These are phyloP conservation scores for Zygnema circumcarinatum DNA, from an alignment of 139 green algal genomes.

Conservation along the genomic window DNA sequence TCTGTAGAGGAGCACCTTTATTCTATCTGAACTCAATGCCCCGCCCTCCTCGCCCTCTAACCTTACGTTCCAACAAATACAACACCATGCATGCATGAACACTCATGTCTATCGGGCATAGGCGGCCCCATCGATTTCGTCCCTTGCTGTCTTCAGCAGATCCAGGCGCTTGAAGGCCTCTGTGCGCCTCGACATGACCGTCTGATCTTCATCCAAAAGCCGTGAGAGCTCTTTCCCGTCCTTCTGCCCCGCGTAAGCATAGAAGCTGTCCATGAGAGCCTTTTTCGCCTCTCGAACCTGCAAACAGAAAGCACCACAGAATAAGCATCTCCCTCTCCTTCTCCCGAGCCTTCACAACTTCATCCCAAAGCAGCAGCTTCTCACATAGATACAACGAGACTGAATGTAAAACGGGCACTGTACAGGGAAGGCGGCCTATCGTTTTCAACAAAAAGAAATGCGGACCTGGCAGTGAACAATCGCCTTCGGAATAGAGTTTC, in stretches of 20 bases:
- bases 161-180: constrained; percentile 28
- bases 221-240: constrained; percentile 12
- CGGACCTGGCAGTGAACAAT: constrained; percentile 59
- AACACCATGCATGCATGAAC: too few relatives aligned
- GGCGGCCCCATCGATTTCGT: constrained; percentile 43
- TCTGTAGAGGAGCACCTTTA: not conserved
- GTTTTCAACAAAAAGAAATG: too few relatives aligned
- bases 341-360: not conserved
- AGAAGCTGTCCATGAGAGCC: constrained; percentile 43
- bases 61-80: too few relatives aligned
- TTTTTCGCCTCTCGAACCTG: constrained; percentile 50
- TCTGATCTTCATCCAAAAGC: constrained; percentile 45
- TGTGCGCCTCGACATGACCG: constrained; percentile 20
- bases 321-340: not conserved
- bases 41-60: too few relatives aligned
- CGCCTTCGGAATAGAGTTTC: constrained; percentile 57
- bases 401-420: too few relatives aligned
- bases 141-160: constrained; percentile 33
- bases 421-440: too few relatives aligned
- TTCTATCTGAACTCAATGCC: not conserved
- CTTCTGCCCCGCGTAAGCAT: constrained; percentile 10
- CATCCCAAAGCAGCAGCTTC: too few relatives aligned
- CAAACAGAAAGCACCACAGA: not conserved
- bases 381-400: too few relatives aligned
- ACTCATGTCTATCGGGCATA: constrained; percentile 17